Evolutionary conservation across 805 yeast genomes (phyloP), one percentile per base, ranked within the genome.

Genomic region (Candida michaelii): DNA sequence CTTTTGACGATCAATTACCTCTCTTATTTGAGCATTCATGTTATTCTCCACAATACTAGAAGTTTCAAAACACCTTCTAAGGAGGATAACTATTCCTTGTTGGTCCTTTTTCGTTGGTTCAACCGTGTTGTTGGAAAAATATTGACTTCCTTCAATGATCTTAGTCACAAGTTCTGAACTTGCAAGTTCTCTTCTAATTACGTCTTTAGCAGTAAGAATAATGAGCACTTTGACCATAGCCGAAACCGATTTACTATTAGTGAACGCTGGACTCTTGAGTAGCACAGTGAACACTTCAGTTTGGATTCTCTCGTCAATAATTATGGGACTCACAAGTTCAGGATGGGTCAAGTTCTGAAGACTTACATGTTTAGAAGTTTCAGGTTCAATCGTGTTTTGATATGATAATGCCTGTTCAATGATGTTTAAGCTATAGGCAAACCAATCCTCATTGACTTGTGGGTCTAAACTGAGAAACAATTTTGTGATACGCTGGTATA

Each of bases 51-150:
- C 63, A 10, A 77, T 63, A 0, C 69, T 73, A 0, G 65, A 58
- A 2, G 79, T 75, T 59, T 89, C 97, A 57, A 83, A 79, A 44
- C 89, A 82, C 33, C 85, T 70, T 56, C 96, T 75, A 1, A 83
- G 58, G 25, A 89, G 63, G 10, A 79, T 65, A 0, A 80, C 68
- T 15, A 60, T 27, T 7, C 31, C 41, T 19, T 44, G 45, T 40
- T 53, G 56, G 21, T 45, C 48, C 10, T 32, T 18, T 17, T 50
- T 50, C n/a, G 42, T 41, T 18, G 45, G 42, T 8, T 47, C 46
- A 8, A 36, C 27, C 10, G 35, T 44, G 15, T 32, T 40, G 12
- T 42, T 61, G 4, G 66, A 54, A 45, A 66, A 63, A 2, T 47
- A 39, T 9, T 56, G 55, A 27, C 81, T 65, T 6, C 73, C 65